These are phyloP conservation scores for Eutrema yunnanense DNA, from an alignment of 345 rosid genomes.

Conservation along the genomic window DNA sequence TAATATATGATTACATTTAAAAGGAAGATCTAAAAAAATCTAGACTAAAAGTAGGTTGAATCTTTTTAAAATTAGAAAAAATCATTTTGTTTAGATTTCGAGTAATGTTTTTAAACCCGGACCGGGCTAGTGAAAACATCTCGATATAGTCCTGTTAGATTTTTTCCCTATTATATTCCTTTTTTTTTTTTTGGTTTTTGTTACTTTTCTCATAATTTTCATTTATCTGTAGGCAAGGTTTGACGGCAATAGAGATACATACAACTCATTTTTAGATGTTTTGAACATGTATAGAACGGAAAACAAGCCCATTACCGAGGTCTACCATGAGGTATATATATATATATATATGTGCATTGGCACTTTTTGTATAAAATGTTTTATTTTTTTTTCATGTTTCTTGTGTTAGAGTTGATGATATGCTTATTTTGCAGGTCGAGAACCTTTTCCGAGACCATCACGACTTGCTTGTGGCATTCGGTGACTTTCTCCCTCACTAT, in stretches of 20 bases:
- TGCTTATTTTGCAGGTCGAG: slow-evolving; percentile 47
- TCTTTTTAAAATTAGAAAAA: background rate
- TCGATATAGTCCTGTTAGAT: background rate
- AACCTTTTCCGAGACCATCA: slow-evolving; percentile 60
- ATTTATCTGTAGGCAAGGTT: slow-evolving; percentile 54
- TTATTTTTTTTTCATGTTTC: background rate
- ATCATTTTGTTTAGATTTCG: background rate
- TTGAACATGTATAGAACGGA: slow-evolving; percentile 65
- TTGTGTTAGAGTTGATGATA: background rate
- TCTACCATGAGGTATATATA: slow-evolving; percentile 57
- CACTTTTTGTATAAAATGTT: background rate
- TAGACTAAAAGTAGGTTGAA: background rate
- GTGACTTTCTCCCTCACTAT: slow-evolving; percentile 51
- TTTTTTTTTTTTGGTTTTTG: background rate
- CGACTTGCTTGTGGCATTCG: slow-evolving; percentile 70
- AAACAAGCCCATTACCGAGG: slow-evolving; percentile 56
- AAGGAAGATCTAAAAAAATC: background rate
- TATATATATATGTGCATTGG: slow-evolving; percentile 13
- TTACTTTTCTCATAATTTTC: background rate
- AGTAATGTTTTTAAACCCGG: too few relatives aligned
- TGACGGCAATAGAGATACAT: slow-evolving; percentile 57
- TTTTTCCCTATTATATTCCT: background rate
- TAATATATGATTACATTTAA: background rate
- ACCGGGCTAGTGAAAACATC: too few relatives aligned
- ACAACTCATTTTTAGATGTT: slow-evolving; percentile 70